A percentile compares a stretch with the other conserved stretches of the same genome.
These are phyloP conservation scores for Candida montana DNA, from an alignment of 805 yeast species.

Conservation along the genomic window DNA sequence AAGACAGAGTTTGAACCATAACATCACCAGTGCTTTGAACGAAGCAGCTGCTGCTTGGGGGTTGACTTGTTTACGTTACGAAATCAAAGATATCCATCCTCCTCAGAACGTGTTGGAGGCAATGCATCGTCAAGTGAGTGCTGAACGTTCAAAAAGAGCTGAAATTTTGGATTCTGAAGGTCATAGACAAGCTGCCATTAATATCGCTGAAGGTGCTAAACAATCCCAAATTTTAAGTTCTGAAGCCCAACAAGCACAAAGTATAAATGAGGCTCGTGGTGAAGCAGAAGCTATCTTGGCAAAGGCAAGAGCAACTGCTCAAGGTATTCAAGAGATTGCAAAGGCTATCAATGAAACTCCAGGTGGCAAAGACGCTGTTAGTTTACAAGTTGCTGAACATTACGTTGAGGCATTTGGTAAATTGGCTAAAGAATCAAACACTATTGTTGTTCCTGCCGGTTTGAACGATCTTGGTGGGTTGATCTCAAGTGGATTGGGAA, in stretches of 20 bases:
- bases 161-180: slow-evolving; percentile 87
- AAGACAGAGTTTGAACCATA: slow-evolving; percentile 63
- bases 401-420: slow-evolving; percentile 79
- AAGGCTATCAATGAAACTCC: slow-evolving; percentile 61
- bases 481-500: slow-evolving; percentile 73
- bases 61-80: slow-evolving; percentile 74
- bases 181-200: slow-evolving; percentile 69
- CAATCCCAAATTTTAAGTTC: slow-evolving; percentile 67
- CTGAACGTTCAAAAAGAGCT: slow-evolving; percentile 83
- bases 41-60: slow-evolving; percentile 89
- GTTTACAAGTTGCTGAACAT: slow-evolving; percentile 76
- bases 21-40: slow-evolving; percentile 73
- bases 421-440: slow-evolving; percentile 76
- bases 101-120: slow-evolving; percentile 82
- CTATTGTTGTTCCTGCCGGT: slow-evolving; percentile 72
- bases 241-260: slow-evolving; percentile 59
- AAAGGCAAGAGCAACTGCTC: slow-evolving; percentile 69
- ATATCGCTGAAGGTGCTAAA: slow-evolving; percentile 80
- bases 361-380: slow-evolving; percentile 71
- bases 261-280: slow-evolving; percentile 66
- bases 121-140: slow-evolving; percentile 86
- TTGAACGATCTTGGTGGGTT: slow-evolving; percentile 68
- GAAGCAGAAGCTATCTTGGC: slow-evolving; percentile 64
- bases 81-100: slow-evolving; percentile 84
- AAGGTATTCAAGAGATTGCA: slow-evolving; percentile 60